A percentile compares a stretch with the other conserved stretches of the same genome.
Evolutionary conservation across 352 stramenopile species (phyloP).

Genomic region (Aphanomyces cochlioides): DNA sequence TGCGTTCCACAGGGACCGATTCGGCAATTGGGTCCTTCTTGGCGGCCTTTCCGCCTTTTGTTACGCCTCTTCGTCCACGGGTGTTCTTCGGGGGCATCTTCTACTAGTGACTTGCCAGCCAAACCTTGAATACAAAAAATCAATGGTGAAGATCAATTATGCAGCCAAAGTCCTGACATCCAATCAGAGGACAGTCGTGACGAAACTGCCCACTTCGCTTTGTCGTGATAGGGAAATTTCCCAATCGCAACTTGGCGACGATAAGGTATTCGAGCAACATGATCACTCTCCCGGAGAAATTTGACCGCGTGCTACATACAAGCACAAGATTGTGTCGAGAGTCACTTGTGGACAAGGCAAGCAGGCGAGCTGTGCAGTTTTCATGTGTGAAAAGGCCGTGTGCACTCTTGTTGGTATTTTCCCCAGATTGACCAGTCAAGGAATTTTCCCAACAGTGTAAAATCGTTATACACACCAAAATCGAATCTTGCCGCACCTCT

Average conservation of each 20-base stretch:
- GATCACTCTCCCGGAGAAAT: no score
- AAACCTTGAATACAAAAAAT: slow-evolving; percentile 23
- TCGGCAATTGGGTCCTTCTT: slow-evolving; percentile 25
- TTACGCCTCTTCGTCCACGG: slow-evolving; percentile 19
- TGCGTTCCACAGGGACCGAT: slow-evolving; percentile 10
- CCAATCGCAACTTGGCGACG: neutral
- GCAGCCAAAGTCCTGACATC: neutral
- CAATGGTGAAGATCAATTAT: slow-evolving; percentile 16
- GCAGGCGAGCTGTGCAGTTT: no score
- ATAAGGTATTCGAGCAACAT: no score
- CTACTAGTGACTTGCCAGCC: neutral
- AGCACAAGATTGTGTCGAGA: no score
- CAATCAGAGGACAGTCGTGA: slow-evolving; percentile 6
- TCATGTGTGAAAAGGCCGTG: no score
- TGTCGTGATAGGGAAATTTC: neutral
- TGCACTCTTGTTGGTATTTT: no score
- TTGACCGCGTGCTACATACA: no score
- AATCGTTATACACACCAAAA: no score
- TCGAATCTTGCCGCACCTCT: no score
- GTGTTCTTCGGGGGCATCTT: slow-evolving; percentile 30
- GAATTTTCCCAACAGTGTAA: no score
- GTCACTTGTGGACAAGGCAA: no score
- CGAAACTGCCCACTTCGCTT: slow-evolving; percentile 11
- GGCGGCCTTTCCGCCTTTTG: slow-evolving; percentile 23
- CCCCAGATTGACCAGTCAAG: no score